These are phyloP conservation scores for Choricystis sp. DNA, from an alignment of 139 green algal genomes.

Conservation along the genomic window DNA sequence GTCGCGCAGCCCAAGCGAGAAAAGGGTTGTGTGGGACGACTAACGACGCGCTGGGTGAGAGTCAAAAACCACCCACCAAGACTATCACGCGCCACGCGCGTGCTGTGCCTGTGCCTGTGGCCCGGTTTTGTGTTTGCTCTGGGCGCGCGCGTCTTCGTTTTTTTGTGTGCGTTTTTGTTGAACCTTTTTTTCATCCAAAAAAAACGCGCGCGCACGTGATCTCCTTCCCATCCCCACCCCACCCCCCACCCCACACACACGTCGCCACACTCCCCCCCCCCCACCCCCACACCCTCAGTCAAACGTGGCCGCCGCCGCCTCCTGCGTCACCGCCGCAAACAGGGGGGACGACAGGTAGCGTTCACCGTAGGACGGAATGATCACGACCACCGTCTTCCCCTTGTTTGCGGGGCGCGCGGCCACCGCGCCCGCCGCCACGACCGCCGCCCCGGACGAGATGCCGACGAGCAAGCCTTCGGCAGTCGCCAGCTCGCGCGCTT, in stretches of 20 bases:
- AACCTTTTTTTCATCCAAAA: constrained; percentile 1
- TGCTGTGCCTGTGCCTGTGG: too few species aligned
- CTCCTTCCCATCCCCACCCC: not conserved
- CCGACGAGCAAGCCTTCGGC: constrained; percentile 52
- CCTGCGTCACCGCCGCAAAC: constrained; percentile 15
- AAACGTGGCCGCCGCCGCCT: constrained; percentile 15
- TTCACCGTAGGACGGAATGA: constrained; percentile 46
- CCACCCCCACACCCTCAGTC: not conserved
- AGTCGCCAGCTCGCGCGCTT: constrained; percentile 36
- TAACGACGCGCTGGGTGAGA: too few species aligned
- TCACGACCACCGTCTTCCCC: constrained; percentile 43
- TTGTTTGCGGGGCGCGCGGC: constrained; percentile 31
- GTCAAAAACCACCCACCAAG: too few species aligned
- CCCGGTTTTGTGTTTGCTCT: constrained; percentile 1
- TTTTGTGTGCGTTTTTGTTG: not conserved
- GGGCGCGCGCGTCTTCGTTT: not conserved
- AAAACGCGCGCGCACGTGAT: constrained; percentile 2
- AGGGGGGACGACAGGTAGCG: constrained; percentile 22
- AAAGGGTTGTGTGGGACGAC: too few species aligned
- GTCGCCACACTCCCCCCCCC: not conserved
- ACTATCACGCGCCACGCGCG: too few species aligned
- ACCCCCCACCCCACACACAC: not conserved
- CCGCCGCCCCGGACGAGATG: constrained; percentile 41
- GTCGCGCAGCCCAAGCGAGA: too few species aligned
- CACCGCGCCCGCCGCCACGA: constrained; percentile 16